A percentile compares a stretch with the other conserved stretches of the same genome.
Conservation (phyloP, 2,329 filamentous ascomycete genomes). For the Cladophialophora psammophila region DNA sequence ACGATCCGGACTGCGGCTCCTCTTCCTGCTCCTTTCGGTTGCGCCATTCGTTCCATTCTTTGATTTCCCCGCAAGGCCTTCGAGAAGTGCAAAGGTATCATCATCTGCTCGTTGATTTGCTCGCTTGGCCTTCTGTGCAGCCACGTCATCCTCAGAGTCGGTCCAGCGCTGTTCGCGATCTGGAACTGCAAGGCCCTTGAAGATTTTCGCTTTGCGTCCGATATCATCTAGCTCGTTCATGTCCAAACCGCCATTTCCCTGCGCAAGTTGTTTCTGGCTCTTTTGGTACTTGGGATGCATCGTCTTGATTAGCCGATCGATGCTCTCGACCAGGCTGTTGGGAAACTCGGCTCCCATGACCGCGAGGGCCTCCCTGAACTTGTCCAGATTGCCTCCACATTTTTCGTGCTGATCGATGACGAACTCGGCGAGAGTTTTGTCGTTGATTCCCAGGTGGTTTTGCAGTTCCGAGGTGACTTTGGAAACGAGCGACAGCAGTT, state of each 20-base stretch:
- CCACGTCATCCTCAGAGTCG: conserved; percentile 54
- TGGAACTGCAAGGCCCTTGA: conserved; percentile 85
- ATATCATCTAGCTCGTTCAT: conserved; percentile 55
- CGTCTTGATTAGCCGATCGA: conserved; percentile 85
- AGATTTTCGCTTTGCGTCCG: conserved; percentile 83
- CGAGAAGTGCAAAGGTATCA: conserved; percentile 90
- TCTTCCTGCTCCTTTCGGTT: conserved; percentile 56
- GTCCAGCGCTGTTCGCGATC: conserved; percentile 71
- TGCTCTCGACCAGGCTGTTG: conserved; percentile 83
- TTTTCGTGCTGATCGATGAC: conserved; percentile 88
- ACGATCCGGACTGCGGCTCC: conserved; percentile 60
- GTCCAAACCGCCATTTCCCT: conserved; percentile 47
- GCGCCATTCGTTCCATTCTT: conserved; percentile 49
- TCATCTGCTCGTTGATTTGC: conserved; percentile 65
- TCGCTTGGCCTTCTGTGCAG: conserved; percentile 40
- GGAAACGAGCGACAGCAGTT: conserved; percentile 90
- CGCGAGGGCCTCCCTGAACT: conserved; percentile 79
- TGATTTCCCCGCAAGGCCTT: conserved; percentile 77
- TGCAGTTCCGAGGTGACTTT: conserved; percentile 94
- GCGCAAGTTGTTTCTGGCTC: conserved; percentile 51
- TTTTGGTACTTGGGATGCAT: conserved; percentile 92
- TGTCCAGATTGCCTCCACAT: conserved; percentile 67
- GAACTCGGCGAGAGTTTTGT: conserved; percentile 96
- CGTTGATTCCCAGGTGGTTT: conserved; percentile 88
- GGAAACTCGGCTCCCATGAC: conserved; percentile 84